phyloP scores from a whole-genome alignment of 306 rosid species.

The Arachis hypogaea region DNA sequence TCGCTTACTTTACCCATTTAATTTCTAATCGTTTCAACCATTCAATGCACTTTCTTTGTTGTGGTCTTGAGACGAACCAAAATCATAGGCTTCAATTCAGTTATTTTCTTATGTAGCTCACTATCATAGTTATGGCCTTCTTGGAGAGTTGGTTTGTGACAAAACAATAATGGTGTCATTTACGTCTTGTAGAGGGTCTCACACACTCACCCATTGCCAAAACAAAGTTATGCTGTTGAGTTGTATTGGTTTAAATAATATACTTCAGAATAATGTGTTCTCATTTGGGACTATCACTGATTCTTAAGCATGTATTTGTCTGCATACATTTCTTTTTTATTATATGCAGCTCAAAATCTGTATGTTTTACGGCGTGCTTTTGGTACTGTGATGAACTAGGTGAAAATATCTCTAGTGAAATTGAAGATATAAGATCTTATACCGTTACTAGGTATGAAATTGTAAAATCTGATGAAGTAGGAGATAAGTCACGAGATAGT shows the following conservation, averaged over 20 bases:
- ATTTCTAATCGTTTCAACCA: background rate
- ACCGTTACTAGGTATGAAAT: constrained; percentile 40
- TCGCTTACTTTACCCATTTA: background rate
- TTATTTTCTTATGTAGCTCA: background rate
- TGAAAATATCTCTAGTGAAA: constrained; percentile 53
- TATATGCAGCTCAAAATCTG: constrained; percentile 33
- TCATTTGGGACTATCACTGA: background rate
- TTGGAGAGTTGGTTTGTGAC: background rate
- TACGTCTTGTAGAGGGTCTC: background rate
- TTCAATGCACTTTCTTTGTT: background rate
- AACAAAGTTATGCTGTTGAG: background rate
- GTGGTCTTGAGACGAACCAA: constrained; percentile 1
- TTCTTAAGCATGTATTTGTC: constrained; percentile 29
- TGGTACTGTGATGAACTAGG: constrained; percentile 58
- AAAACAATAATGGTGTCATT: background rate
- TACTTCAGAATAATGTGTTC: constrained; percentile 28
- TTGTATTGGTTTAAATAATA: constrained; percentile 16
- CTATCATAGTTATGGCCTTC: background rate
- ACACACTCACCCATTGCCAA: background rate
- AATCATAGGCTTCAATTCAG: background rate
- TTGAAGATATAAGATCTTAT: constrained; percentile 49
- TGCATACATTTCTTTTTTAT: constrained; percentile 24
- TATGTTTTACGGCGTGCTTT: constrained; percentile 43
- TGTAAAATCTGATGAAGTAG: constrained; percentile 43
- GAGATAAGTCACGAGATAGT: constrained; percentile 40